Conservation (phyloP, 106 monocot species). For the Xerophyta viscosa region DNA sequence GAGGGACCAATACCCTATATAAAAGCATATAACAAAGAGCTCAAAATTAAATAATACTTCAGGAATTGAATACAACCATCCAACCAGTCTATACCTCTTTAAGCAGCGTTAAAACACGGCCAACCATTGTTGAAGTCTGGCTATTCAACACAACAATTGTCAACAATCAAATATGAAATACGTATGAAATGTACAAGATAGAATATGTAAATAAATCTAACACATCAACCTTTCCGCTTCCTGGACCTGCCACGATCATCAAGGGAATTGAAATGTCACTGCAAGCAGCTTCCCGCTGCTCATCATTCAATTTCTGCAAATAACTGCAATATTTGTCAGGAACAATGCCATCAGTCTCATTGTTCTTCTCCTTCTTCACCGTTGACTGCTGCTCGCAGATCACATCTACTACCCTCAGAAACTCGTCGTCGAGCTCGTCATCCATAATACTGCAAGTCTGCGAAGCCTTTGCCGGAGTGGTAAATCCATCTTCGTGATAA, state of each 20-base stretch:
- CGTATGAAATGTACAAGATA: neutral
- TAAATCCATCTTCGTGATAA: no score
- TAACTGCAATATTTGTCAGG: slow-evolving; percentile 57
- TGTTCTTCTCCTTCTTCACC: slow-evolving; percentile 23
- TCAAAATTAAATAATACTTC: neutral
- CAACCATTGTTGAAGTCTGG: slow-evolving; percentile 96
- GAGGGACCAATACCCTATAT: slow-evolving; percentile 47
- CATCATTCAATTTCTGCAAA: slow-evolving; percentile 58
- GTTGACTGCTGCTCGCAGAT: slow-evolving; percentile 36
- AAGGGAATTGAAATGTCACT: slow-evolving; percentile 55
- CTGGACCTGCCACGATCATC: slow-evolving; percentile 87
- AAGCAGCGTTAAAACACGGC: slow-evolving; percentile 78
- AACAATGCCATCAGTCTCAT: slow-evolving; percentile 5
- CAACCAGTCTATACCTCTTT: slow-evolving; percentile 49
- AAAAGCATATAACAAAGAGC: neutral
- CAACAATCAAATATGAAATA: neutral
- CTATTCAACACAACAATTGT: neutral
- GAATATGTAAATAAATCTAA: neutral
- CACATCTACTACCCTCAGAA: slow-evolving; percentile 45
- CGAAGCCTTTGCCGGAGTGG: neutral
- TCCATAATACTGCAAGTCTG: slow-evolving; percentile 17
- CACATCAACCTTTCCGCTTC: slow-evolving; percentile 81
- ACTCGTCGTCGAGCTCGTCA: slow-evolving; percentile 48
- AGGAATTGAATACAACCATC: neutral
- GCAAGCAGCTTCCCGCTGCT: slow-evolving; percentile 77